phyloP scores from a whole-genome alignment of 352 stramenopile species.

The Globisporangium splendens region DNA sequence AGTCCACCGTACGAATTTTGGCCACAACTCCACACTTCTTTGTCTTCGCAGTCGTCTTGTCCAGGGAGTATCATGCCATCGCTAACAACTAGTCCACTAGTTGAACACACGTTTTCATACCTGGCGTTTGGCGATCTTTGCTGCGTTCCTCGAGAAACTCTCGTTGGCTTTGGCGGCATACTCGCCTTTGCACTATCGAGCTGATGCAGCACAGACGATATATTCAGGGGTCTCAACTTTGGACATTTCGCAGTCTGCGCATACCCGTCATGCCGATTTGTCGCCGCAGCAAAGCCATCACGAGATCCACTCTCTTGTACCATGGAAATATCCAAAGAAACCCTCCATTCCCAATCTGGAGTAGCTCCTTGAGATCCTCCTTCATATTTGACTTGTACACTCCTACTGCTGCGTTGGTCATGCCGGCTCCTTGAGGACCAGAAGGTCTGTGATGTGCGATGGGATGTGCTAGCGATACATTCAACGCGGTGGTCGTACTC shows the following conservation, averaged over 20 bases:
- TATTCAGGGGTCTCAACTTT: constrained; percentile 45
- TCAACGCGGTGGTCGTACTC: constrained; percentile 13
- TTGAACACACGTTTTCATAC: too few relatives aligned
- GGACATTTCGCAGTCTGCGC: constrained; percentile 29
- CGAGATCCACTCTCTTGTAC: constrained; percentile 20
- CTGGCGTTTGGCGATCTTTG: background rate
- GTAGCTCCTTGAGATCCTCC: constrained; percentile 33
- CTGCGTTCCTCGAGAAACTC: background rate
- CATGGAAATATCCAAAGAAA: constrained; percentile 36
- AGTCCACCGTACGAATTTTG: constrained; percentile 95
- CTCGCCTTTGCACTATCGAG: constrained; percentile 35
- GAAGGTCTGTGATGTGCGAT: constrained; percentile 4
- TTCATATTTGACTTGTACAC: constrained; percentile 27
- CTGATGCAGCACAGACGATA: constrained; percentile 34
- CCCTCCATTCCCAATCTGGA: constrained; percentile 18
- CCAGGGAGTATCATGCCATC: constrained; percentile 3
- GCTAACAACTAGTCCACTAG: background rate
- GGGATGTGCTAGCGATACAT: constrained; percentile 13
- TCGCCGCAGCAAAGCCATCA: constrained; percentile 7
- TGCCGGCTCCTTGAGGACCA: too few relatives aligned
- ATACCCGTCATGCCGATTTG: too few relatives aligned
- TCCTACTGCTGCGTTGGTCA: constrained; percentile 7
- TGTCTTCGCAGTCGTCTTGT: constrained; percentile 51
- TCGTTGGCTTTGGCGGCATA: background rate
- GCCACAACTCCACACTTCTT: constrained; percentile 92